These are phyloP conservation scores for Rhamnella rubrinervis DNA, from an alignment of 331 rosid species.

Conservation along the genomic window DNA sequence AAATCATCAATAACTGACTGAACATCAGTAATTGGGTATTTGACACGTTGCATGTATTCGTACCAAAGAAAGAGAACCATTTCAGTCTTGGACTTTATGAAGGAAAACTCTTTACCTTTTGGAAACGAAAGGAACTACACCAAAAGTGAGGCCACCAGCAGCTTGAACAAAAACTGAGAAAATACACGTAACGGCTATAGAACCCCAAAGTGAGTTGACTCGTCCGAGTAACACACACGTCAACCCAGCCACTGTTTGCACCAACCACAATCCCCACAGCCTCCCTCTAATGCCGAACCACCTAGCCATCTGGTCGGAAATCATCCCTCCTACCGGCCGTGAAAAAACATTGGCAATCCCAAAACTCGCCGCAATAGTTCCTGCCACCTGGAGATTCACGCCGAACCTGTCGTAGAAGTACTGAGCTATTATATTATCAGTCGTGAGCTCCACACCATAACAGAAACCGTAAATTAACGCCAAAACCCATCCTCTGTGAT, in stretches of 20 bases:
- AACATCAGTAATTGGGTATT: too few relatives aligned
- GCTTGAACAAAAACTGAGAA: slow-evolving; percentile 55
- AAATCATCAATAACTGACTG: too few relatives aligned
- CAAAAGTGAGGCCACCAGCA: slow-evolving; percentile 54
- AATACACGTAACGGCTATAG: slow-evolving; percentile 45
- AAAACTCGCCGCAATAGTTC: slow-evolving; percentile 54
- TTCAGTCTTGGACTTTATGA: neutral
- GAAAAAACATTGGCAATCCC: slow-evolving; percentile 56
- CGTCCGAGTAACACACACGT: slow-evolving; percentile 52
- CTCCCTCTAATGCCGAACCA: slow-evolving; percentile 59
- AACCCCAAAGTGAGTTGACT: slow-evolving; percentile 43
- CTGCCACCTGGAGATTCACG: slow-evolving; percentile 41
- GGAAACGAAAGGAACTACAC: slow-evolving; percentile 61
- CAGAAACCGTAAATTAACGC: slow-evolving; percentile 40
- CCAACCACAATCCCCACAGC: slow-evolving; percentile 55
- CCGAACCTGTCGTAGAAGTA: slow-evolving; percentile 55
- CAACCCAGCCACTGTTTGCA: slow-evolving; percentile 46
- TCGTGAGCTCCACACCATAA: slow-evolving; percentile 57
- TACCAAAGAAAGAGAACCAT: too few relatives aligned
- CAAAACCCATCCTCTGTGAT: slow-evolving; percentile 59
- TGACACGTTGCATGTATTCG: too few relatives aligned
- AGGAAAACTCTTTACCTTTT: slow-evolving; percentile 29
- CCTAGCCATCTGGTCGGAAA: slow-evolving; percentile 48
- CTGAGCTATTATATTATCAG: slow-evolving; percentile 50
- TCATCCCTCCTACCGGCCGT: slow-evolving; percentile 49